Conservation (phyloP, 495 filamentous ascomycete species). For the Aspergillus leporis region DNA sequence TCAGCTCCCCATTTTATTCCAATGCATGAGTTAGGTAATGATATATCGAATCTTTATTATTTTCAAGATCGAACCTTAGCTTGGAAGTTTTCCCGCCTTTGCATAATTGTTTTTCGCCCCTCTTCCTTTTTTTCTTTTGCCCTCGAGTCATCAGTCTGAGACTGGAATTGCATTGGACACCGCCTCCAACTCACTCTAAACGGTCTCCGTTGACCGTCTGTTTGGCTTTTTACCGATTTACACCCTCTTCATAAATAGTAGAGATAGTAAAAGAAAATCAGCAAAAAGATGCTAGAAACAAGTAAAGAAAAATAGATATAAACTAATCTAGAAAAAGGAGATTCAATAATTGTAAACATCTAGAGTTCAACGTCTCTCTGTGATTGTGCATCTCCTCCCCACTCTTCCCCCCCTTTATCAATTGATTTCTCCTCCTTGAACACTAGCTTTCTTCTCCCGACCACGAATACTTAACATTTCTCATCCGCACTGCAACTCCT, state of each 20-base stretch:
- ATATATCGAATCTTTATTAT: background rate
- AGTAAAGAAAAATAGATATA: background rate
- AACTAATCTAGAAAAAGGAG: background rate
- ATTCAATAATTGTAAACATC: background rate
- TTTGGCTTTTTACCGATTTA: conserved; percentile 15
- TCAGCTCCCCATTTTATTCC: background rate
- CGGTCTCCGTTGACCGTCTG: conserved; percentile 17
- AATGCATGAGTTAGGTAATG: background rate
- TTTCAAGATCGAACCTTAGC: conserved; percentile 2
- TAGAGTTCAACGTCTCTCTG: background rate
- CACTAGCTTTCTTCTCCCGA: conserved; percentile 4
- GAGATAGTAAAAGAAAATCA: background rate
- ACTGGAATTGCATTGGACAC: too few species aligned
- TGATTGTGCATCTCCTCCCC: conserved; percentile 11
- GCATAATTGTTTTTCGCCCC: conserved; percentile 10
- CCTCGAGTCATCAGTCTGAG: background rate
- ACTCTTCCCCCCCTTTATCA: conserved; percentile 8
- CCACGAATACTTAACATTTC: conserved; percentile 1
- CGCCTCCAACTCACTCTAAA: too few species aligned
- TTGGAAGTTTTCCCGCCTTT: conserved; percentile 12
- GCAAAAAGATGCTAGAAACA: background rate
- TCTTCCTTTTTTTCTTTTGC: conserved; percentile 17
- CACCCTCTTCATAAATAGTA: conserved; percentile 1
- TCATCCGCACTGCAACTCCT: conserved; percentile 11
- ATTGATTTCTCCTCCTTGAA: conserved; percentile 6